A percentile compares a stretch with the other conserved stretches of the same genome.
These are phyloP conservation scores for Thalassiosira pacifica DNA, from an alignment of 352 stramenopile species.

Conservation along the genomic window DNA sequence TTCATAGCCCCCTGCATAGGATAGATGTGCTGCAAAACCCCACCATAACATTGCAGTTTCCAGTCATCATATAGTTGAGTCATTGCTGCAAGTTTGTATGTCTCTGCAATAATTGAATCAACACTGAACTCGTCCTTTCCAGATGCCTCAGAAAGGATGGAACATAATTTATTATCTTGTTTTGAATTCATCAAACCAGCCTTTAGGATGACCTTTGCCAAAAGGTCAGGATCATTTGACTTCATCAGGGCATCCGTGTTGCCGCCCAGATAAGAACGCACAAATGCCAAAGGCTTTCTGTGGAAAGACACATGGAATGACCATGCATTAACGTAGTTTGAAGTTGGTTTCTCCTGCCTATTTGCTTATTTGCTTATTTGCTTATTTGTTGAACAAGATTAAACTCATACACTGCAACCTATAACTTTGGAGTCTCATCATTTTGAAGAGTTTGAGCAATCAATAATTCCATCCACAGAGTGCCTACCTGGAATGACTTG, in stretches of 20 bases:
- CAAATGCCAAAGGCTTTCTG: conserved; percentile 8
- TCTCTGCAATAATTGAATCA: conserved; percentile 4
- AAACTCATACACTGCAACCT: conserved; percentile 11
- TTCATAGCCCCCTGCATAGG: conserved; percentile 7
- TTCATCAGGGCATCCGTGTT: too few relatives aligned
- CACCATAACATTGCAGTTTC: conserved; percentile 31
- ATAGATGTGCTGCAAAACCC: conserved; percentile 13
- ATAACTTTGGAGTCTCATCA: background rate
- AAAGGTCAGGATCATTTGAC: background rate
- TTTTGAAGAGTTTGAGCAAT: background rate
- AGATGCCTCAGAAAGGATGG: conserved; percentile 8
- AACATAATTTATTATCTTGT: conserved; percentile 14
- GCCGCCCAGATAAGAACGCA: conserved; percentile 1
- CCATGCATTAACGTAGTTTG: background rate
- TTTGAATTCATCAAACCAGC: background rate
- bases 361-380: background rate
- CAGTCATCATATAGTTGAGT: conserved; percentile 16
- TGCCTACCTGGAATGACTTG: conserved; percentile 25
- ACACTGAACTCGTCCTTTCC: background rate
- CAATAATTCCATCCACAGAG: conserved; percentile 2
- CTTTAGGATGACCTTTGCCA: background rate
- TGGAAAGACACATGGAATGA: conserved; percentile 3
- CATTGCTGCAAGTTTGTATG: conserved; percentile 16
- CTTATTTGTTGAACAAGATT: conserved; percentile 18
- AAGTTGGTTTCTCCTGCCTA: background rate